Evolutionary conservation across 768 basidiomycete genomes (phyloP), one percentile per base, ranked within the genome.

Genomic region (Leccinum subtestaceum): DNA sequence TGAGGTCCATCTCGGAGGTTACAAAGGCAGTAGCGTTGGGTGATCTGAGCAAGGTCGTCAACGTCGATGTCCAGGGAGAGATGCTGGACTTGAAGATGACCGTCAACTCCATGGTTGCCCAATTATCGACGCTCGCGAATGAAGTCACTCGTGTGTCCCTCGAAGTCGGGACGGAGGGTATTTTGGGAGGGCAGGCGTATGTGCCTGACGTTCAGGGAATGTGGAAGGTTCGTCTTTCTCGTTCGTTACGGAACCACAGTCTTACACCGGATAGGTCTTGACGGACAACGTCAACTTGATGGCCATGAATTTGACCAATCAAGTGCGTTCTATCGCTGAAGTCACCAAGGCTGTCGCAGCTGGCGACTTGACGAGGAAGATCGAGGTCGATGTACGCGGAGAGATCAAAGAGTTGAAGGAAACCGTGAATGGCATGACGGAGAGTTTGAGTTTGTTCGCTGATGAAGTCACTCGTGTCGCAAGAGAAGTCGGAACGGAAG

Each of bases 361-460:
- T 36, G 96, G 96, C 29, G 95, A 98, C 71, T 79, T 98, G 70
- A 93, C 90, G 9, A 91, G 94, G 78, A 94, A 91, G 77, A 94
- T 96, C 68, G 88, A 87, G 58, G 93, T 95, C 63, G 89, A 94
- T 63, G 94, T 93, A 47, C 84, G 89, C 40, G 95, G 95, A 13
- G 95, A 98, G 78, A 96, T 98, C 71, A 75, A 90, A 60, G 90
- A 93, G 71, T 72, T 91, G 75, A 91, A 93, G 75, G 87, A 91
- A 73, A 98, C 94, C 1, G 94, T 98, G 43, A 98, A 98, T 68
- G 88, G 84, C 56, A 98, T 98, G 95, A 97, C 95, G 11, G 90
- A 86, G 75, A 86, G 84, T 69, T 71, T 93, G 73, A 91, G 88
- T 65, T 79, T 91, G 45, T 93, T 94, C 71, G 92, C 92, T 0